Base-by-base conservation (phyloP, 306 rosid genomes). In the Pyrus betulifolia region DNA sequence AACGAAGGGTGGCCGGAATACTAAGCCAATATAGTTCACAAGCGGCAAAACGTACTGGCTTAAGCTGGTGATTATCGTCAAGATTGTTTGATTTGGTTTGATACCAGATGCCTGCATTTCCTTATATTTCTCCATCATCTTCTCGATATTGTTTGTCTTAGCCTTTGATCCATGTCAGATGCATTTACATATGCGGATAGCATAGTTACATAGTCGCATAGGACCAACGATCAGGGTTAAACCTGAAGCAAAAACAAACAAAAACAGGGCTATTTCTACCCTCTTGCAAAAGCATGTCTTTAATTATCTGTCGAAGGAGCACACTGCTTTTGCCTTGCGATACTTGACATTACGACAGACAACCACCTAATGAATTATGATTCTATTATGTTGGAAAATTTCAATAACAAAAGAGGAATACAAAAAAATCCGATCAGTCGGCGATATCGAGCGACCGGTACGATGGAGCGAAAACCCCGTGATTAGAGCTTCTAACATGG, bases 101-200 rank as follows among this genome's bases (percentile, higher is more conserved):
- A 90, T 74, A 45, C 97, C 91, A 6, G 81, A 62, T 67, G 49
- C 74, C 78, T 70, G 90, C 96, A 95, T 89, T 85, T 92, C 93
- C 84, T 91, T 91, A 21, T 89, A 92, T 78, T 70, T 92, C 73
- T 81, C 85, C 87, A 82, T 80, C 85, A 90, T 85, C 83, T 90
- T 95, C 70, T 79, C 91, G 54, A 90, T 82, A 81, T 89, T 83
- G 75, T 83, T 90, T 69, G 62, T 64, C 82, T 82, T 89, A 15
- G 97, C 97, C 99, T 78, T 88, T 92, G 51, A 92, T 89, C 97
- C 97, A 92, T 86, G 81, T 92, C 96, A 22, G 89, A 75, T 61
- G 96, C 97, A 83, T 95, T 95, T 69, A 95, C 89, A 68, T 89
- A 90, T 83, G 98, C 98, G 15, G 87, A 88, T 76, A 95, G 85